Evolutionary conservation across 495 filamentous ascomycete species (phyloP).

Genomic region (Neurospora sp.): DNA sequence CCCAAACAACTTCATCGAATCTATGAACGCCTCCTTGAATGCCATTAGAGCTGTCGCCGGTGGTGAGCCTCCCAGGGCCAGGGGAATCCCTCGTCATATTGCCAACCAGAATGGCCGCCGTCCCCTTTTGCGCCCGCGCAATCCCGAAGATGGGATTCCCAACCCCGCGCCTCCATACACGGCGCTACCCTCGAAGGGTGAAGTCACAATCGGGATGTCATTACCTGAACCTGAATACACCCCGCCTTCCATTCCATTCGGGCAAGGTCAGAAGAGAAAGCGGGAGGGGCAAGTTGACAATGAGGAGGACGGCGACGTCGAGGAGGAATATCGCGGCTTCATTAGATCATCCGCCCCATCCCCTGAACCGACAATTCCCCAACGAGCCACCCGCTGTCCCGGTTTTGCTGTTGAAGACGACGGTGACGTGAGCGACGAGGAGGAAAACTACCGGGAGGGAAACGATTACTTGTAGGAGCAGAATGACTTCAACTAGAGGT

Average conservation of each 20-base stretch:
- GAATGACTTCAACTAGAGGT: neutral
- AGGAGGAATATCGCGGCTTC: neutral
- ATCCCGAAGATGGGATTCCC: neutral
- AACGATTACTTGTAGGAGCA: neutral
- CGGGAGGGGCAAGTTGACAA: neutral
- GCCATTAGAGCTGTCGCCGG: neutral
- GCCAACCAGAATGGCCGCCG: neutral
- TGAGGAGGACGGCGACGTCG: neutral
- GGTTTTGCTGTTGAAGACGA: neutral
- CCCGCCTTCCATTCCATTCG: neutral
- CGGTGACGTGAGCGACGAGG: neutral
- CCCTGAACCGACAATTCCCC: neutral
- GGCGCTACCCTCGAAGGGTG: neutral
- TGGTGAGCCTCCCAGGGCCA: neutral
- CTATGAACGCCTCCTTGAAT: neutral
- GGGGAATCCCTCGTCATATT: no score
- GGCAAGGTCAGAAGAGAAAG: neutral
- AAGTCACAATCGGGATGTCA: neutral
- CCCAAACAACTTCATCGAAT: neutral
- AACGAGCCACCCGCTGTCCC: neutral
- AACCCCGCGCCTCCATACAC: neutral
- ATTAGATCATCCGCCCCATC: neutral
- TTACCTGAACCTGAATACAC: neutral
- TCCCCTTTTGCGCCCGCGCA: neutral
- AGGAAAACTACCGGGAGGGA: neutral